Evolutionary conservation across 1,139 yeast genomes (phyloP), one percentile per base, ranked within the genome.

Genomic region (Zhuliangozyma parablackwelliae): DNA sequence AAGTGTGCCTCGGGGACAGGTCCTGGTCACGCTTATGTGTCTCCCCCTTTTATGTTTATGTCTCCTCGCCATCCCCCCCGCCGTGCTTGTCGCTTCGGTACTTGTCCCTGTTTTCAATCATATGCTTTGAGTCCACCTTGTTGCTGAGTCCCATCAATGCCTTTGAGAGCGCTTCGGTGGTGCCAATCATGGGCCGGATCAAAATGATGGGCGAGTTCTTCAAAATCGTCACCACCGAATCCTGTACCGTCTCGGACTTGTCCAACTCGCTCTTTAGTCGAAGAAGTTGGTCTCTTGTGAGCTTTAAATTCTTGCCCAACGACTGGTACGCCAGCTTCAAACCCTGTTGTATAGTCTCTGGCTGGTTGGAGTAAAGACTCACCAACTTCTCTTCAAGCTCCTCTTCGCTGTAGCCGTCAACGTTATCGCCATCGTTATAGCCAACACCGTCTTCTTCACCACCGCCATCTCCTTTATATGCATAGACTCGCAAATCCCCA

Each of bases 291-390:
- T 77, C 73, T 47, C 72, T 75, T 0, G 96, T 94, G 23, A 82
- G 67, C 13, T 66, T 64, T 27, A 87, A 61, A 50, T 89, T 89
- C 40, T 73, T 71, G 10, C 86, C 92, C 35, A 90, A 59, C 3
- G 95, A 78, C 39, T 66, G 69, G 52, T 82, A 85, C 1, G 97
- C 96, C 20, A 72, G 72, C 40, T 70, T 72, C 9, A 90, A 56
- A 0, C 97, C 97, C 46, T 83, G 82, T 45, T 75, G 76, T 25
- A 86, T 61, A 37, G 74, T 77, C 13, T 64, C 66, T 0, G 97
- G 97, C 54, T 87, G 97, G 54, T 88, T 79, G 1, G 96, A 88
- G 57, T 89, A 89, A 26, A 85, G 68, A 61, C 96, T 86, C 6
- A 84, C 72, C 23, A 76, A 60, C 46, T 72, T 77, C 10, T 69